Evolutionary conservation across 176 grass and related monocot genomes (phyloP).

Genomic region (Oryza australiensis): DNA sequence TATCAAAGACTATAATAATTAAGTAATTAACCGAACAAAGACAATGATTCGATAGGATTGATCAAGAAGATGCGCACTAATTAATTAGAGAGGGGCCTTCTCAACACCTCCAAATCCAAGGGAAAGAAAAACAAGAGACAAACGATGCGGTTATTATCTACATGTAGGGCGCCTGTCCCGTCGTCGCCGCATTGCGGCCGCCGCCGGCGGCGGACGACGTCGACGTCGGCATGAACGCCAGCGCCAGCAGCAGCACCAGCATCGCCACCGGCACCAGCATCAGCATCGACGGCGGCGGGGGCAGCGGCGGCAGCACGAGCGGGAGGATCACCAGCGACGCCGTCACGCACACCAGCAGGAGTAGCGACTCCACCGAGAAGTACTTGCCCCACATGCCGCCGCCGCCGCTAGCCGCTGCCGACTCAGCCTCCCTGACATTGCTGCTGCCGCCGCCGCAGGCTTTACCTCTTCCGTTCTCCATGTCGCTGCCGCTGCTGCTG

Average conservation of each 20-base stretch:
- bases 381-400: constrained; percentile 31
- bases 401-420: neutral
- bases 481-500: constrained; percentile 1
- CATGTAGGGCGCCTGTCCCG: neutral
- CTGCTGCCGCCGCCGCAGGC: neutral
- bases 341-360: constrained; percentile 63
- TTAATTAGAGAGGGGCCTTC: neutral
- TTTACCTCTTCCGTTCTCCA: constrained; percentile 21
- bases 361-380: constrained; percentile 45
- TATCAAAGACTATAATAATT: neutral
- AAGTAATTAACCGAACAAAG: neutral
- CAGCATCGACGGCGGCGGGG: constrained; percentile 75
- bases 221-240: constrained; percentile 70
- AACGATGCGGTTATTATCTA: constrained; percentile 20
- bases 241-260: constrained; percentile 55
- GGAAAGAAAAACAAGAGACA: neutral
- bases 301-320: constrained; percentile 80
- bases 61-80: neutral
- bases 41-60: neutral
- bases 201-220: constrained; percentile 9
- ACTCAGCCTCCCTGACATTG: neutral
- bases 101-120: constrained; percentile 29
- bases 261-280: constrained; percentile 78
- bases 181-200: neutral
- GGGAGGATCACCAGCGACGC: constrained; percentile 75